Evolutionary conservation across 202 grass and related monocot species (phyloP), one percentile per base, ranked within the genome.

Genomic region (Musa balbisiana): DNA sequence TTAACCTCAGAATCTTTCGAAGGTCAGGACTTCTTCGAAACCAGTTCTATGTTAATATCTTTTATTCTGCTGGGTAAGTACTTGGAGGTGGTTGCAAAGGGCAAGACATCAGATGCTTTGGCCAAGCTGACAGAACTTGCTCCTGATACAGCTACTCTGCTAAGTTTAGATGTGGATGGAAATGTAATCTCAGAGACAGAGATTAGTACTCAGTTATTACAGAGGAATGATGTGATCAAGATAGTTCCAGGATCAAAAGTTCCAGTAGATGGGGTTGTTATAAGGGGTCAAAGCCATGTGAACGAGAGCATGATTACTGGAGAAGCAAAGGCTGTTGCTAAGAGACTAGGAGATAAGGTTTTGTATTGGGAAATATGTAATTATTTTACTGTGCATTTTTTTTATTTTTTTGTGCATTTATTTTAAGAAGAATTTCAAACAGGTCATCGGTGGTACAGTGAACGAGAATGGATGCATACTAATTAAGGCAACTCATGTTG

Each of bases 301-400:
- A 99, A 99, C 49, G 95, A 99, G 82, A 99, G 95, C 88, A 99
- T 99, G 95, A 94, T 99, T 76, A 99, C 95, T 78, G 95, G 95
- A 74, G 95, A 99, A 85, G 85, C 91, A 66, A 99, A 83, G 67
- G 81, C 95, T 62, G 88, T 99, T 82, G 58, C 95, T 72, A 99
- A 99, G 83, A 90, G 83, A 85, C 85, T 85, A 54, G 95, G 95
- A 78, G 95, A 99, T 23, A 99, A 86, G 91, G 95, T 99, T 78
- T 73, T 51, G 21, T 17, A 12, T 49, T 64, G 11, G 50, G 59
- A 54, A 16, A 53, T 24, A 22, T 74, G 10, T 20, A 43, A 33
- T 17, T 14, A 24, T 55, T 62, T 24, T 50, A 62, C 26, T 27
- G 52, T 64, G 27, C 17, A 2, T 62, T 2, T 51, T 12, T 64